phyloP scores from a whole-genome alignment of 305 asterid species.

The Euphrasia arctica region DNA sequence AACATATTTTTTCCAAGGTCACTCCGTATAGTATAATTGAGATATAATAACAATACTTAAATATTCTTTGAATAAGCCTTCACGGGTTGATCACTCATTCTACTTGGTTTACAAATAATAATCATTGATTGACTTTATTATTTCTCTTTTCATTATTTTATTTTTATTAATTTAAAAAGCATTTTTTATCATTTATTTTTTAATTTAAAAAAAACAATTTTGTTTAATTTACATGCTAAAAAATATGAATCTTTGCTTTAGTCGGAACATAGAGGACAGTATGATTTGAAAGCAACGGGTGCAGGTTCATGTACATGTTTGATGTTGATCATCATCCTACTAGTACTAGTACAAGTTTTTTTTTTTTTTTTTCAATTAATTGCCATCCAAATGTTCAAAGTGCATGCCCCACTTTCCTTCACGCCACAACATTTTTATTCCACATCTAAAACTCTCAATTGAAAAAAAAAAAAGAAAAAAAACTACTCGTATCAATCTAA shows the following conservation, averaged over 20 bases:
- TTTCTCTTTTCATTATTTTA: too few relatives aligned
- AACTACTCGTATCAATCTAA: too few relatives aligned
- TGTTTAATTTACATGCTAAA: too few relatives aligned
- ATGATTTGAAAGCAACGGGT: slow-evolving; percentile 12
- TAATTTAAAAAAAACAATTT: too few relatives aligned
- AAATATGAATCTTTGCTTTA: too few relatives aligned
- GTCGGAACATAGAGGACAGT: too few relatives aligned
- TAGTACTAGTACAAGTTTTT: background rate
- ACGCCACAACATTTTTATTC: background rate
- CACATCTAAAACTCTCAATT: slow-evolving; percentile 7
- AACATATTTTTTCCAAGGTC: background rate
- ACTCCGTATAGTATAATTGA: slow-evolving; percentile 9
- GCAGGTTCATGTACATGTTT: slow-evolving; percentile 33
- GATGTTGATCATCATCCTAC: slow-evolving; percentile 18
- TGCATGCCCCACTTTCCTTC: slow-evolving; percentile 3
- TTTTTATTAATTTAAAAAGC: too few relatives aligned
- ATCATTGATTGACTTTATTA: too few relatives aligned
- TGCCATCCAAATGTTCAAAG: slow-evolving; percentile 16
- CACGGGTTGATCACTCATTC: too few relatives aligned
- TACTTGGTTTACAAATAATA: too few relatives aligned
- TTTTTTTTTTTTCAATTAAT: background rate
- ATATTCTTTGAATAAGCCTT: background rate
- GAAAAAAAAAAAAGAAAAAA: background rate
- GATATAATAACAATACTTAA: slow-evolving; percentile 5
- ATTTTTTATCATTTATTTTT: too few relatives aligned